Evolutionary conservation across 352 stramenopile genomes (phyloP), one percentile per base, ranked within the genome.

Genomic region (Phytophthora fragariae): DNA sequence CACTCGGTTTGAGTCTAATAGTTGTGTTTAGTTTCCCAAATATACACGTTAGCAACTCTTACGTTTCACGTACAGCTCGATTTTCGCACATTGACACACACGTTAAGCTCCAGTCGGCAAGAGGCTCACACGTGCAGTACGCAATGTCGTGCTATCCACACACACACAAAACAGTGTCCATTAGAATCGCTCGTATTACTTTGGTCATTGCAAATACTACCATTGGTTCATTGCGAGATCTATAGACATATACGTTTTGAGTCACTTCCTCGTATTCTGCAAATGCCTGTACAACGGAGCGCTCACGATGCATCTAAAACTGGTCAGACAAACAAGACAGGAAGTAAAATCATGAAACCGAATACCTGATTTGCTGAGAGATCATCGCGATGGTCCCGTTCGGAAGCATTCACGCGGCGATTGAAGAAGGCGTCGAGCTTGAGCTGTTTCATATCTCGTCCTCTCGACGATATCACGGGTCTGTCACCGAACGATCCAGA

Each of bases 1-100:
- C 56, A 62, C 19, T 62, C 56, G 8, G 56, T 62, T 52, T 62
- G 35, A 31, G 31, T 52, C 56, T 62, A 52, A 33, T 33, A n/a
- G 5, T 11, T 21, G 11, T 29, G 37, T 35, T 62, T 35, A 63
- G 57, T 63, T 54, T 44, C 37, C 14, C n/a, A 29, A 2, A 33
- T 31, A 27, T n/a, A 10, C 2, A 63, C 4, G 19, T 9, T 24
- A 41, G 10, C n/a, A 62, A 33, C 17, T 37, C 37, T 29, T 27
- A 7, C 4, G 29, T 46, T 37, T 54, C 15, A 63, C 57, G 10
- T 41, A 63, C 57, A 37, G 57, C 57, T 54, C 24, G 37, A 63
- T 63, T 62, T 47, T 62, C 56, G 29, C 56, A 62, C 17, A 5
- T 19, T 35, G n/a, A 12, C 8, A 46, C 33, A 35, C 57, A 63